Evolutionary conservation across 352 stramenopile genomes (phyloP).

Genomic region (Pythium apleroticum): DNA sequence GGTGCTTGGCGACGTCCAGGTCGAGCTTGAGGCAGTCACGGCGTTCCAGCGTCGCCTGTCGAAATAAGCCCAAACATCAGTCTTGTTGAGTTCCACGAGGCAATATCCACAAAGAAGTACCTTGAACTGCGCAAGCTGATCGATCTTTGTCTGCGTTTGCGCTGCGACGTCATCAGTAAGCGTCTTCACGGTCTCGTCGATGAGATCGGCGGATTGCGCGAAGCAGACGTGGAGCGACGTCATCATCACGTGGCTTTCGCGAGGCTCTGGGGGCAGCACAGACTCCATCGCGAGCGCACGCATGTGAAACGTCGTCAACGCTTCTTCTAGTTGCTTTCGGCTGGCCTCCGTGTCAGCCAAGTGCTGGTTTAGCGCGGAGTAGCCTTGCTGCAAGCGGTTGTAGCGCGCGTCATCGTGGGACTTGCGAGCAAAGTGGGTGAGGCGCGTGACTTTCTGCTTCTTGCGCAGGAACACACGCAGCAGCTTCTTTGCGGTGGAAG

Average conservation of each 20-base stretch:
- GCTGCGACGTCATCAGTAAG: constrained; percentile 30
- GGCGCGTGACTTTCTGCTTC: constrained; percentile 24
- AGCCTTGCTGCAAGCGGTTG: constrained; percentile 35
- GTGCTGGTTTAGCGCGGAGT: constrained; percentile 30
- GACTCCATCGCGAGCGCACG: constrained; percentile 18
- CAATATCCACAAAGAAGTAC: constrained; percentile 11
- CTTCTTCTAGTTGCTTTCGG: constrained; percentile 27
- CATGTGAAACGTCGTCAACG: constrained; percentile 26
- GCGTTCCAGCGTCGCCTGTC: constrained; percentile 33
- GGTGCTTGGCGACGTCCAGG: constrained; percentile 28
- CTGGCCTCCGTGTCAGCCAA: constrained; percentile 29
- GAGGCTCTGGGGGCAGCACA: constrained; percentile 21
- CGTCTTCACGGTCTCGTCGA: constrained; percentile 20
- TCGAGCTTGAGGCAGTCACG: constrained; percentile 36
- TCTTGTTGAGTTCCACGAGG: background rate
- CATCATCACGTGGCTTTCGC: constrained; percentile 25
- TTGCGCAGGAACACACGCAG: constrained; percentile 24
- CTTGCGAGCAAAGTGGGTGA: constrained; percentile 5
- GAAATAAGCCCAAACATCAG: too few species aligned
- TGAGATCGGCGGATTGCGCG: constrained; percentile 9
- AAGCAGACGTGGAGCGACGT: constrained; percentile 27
- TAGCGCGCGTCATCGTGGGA: constrained; percentile 32
- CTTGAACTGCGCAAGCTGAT: constrained; percentile 37
- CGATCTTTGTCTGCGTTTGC: constrained; percentile 36
- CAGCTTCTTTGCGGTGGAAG: constrained; percentile 1